Conservation (phyloP, 1,139 yeast species). For the Candida glucosophila region DNA sequence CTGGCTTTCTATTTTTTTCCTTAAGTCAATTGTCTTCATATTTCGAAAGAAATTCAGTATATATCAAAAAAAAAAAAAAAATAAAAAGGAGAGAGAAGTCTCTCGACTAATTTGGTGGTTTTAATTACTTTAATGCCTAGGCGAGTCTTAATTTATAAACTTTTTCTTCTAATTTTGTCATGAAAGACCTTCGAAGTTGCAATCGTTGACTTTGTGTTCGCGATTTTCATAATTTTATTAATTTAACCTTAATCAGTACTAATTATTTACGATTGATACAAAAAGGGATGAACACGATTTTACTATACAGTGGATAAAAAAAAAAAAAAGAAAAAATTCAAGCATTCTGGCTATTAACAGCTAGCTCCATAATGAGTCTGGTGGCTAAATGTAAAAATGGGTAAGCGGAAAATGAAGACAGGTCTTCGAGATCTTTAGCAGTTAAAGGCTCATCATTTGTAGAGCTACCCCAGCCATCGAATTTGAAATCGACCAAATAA, state of each 20-base stretch:
- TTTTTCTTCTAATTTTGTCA: too few relatives aligned
- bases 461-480: slow-evolving; percentile 85
- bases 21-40: slow-evolving; percentile 4
- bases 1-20: slow-evolving; percentile 17
- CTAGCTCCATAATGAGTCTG: slow-evolving; percentile 88
- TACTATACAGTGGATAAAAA: slow-evolving; percentile 5
- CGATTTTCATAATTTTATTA: too few relatives aligned
- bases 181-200: too few relatives aligned
- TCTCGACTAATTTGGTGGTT: too few relatives aligned
- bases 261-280: slow-evolving; percentile 6
- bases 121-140: too few relatives aligned
- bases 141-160: too few relatives aligned
- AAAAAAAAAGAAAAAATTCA: slow-evolving; percentile 5
- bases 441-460: slow-evolving; percentile 6
- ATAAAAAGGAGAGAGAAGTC: too few relatives aligned
- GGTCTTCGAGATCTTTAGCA: slow-evolving; percentile 52
- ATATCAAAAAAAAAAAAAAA: too few relatives aligned
- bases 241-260: slow-evolving; percentile 6
- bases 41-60: too few relatives aligned
- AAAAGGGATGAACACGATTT: slow-evolving; percentile 7
- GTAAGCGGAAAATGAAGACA: slow-evolving; percentile 82
- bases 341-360: slow-evolving; percentile 54
- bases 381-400: slow-evolving; percentile 93
- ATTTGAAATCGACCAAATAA: slow-evolving; percentile 92
- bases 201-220: too few relatives aligned